These are phyloP conservation scores for Talaromyces ruber DNA, from an alignment of 495 filamentous ascomycete genomes.

Conservation along the genomic window DNA sequence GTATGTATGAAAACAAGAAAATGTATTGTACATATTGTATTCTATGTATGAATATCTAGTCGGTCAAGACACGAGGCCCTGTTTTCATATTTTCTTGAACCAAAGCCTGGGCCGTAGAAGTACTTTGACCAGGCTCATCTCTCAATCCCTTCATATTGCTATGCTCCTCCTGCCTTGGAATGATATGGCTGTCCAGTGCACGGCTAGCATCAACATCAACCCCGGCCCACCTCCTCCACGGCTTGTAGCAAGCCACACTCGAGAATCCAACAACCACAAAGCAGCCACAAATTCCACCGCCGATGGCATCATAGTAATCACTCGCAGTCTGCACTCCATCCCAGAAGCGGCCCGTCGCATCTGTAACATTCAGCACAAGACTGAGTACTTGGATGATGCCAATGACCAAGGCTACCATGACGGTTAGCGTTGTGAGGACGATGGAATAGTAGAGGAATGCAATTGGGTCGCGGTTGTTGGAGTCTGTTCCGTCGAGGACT, in stretches of 20 bases:
- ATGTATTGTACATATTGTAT: background rate
- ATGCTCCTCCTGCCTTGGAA: background rate
- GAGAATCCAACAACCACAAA: slow-evolving; percentile 69
- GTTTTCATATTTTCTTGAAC: background rate
- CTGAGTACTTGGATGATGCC: slow-evolving; percentile 78
- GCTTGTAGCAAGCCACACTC: slow-evolving; percentile 64
- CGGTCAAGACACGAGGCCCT: background rate
- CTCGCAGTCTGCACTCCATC: slow-evolving; percentile 67
- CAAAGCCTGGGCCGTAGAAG: background rate
- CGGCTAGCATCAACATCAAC: slow-evolving; percentile 17
- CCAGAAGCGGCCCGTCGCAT: slow-evolving; percentile 74
- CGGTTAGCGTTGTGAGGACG: slow-evolving; percentile 75
- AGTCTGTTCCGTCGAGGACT: background rate
- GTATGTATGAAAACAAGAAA: background rate
- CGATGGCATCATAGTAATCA: slow-evolving; percentile 81
- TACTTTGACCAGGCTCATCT: background rate
- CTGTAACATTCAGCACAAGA: slow-evolving; percentile 63
- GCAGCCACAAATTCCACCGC: slow-evolving; percentile 71
- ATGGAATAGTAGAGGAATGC: slow-evolving; percentile 93
- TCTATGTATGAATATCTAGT: background rate
- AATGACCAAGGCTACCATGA: slow-evolving; percentile 80
- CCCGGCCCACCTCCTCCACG: slow-evolving; percentile 63
- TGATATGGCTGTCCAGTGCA: background rate
- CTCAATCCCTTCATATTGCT: background rate
- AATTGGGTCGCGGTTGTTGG: slow-evolving; percentile 58